Base-by-base conservation (phyloP, 768 basidiomycete genomes). In the Suillus plorans region DNA sequence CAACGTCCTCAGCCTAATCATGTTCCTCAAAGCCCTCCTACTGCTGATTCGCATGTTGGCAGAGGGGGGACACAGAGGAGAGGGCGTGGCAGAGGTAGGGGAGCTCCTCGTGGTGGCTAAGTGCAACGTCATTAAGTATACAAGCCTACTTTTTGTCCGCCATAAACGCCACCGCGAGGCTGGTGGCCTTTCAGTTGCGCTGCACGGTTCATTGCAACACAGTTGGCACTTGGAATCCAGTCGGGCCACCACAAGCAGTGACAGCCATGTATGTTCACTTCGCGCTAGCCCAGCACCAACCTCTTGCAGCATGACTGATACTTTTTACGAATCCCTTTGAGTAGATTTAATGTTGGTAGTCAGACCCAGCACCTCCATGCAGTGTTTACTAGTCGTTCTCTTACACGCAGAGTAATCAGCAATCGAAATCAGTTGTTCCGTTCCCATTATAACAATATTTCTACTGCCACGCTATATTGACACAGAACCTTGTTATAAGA, bases 31-130 rank as follows among this genome's bases (percentile, higher is more conserved):
- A 62, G 61, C 16, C 22, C 60, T 31, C 64, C 58, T 34, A 47
- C 63, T 47, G 57, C 69, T 53, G 68, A 68, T 22, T 3, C 60
- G 8, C 63, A 68, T 5, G 41, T 68, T 56, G 69, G 70, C 7
- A 67, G 72, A 64, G 75, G 74, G 2, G 61, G 71, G n/a, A 49
- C 25, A 16, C 57, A 22, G 34, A 74, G 71, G 37, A 64, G 77
- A 12, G 76, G 74, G 0, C 72, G 77, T 39, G 76, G 75, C 1
- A 66, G 73, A n/a, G 72, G 75, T n/a, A 68, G 78, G 3, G 72
- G 79, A 25, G 74, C 68, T 6, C 61, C 69, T 4, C 75, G 77
- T 20, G 74, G 77, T 5, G 72, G 72, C 16, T 76, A 69, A 55
- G 6, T 44, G 57, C 57, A 41, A 18, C 22, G 10, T 20, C 9